Base-by-base conservation (phyloP, 306 rosid species). In the Cicer bijugum region DNA sequence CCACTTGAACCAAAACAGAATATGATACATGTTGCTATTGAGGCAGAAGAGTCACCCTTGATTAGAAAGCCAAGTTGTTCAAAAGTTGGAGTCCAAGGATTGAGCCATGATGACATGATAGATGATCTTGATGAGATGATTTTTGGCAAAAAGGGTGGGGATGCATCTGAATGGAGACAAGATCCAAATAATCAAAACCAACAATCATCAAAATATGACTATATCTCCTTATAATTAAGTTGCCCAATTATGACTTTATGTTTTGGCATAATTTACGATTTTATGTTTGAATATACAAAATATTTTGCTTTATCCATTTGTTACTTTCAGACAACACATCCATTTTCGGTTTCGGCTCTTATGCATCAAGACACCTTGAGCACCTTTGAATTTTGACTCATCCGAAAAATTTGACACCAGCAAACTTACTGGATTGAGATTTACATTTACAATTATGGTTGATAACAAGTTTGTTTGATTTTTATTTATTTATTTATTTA, bases 61-160 rank as follows among this genome's bases (percentile, higher is more conserved):
- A 56, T 89, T 61, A 84, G 97, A 81, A 91, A 85, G 48, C 82
- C 89, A 4, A 35, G 88, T 12, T 68, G 78, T 64, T 86, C 93
- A 8, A 87, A 2, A 9, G 5, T 39, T 23, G 63, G 89, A 59
- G 81, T 67, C 14, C 52, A 43, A 1, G 79, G 63, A 6, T 66
- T 85, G 72, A 86, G 80, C 77, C 82, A 82, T 0, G 97, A 93
- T 16, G 98, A 91, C 1, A 89, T 93, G 97, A 85, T 93, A 85
- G 97, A 93, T 74, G 97, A 91, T 88, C 96, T 93, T 5, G 98
- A 93, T 73, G 97, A 93, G 77, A 93, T 93, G 98, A 93, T 93
- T 76, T 93, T 93, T 77, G 98, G 98, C 37, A 91, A 89, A 83
- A 88, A 82, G 76, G 85, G 84, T 11, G 88, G 86, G 12, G 84